These are phyloP conservation scores for Lumnitzera racemosa DNA, from an alignment of 345 rosid species.

Conservation along the genomic window DNA sequence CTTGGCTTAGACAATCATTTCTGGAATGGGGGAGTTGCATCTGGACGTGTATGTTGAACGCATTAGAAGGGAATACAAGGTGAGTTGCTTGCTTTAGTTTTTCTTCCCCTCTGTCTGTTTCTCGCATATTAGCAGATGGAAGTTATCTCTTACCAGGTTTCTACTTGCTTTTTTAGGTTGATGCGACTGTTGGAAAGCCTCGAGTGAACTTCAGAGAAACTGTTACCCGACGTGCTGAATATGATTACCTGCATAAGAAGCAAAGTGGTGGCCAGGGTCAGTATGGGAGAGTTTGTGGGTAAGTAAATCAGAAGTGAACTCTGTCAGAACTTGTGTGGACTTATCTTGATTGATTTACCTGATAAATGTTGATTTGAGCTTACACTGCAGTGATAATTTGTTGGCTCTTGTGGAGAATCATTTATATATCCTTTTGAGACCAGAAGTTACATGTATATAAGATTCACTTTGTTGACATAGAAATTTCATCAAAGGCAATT, in stretches of 20 bases:
- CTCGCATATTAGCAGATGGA: no score
- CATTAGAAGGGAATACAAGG: constrained; percentile 93
- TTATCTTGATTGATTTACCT: not conserved
- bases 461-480: no score
- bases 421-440: no score
- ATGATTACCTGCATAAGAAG: constrained; percentile 96
- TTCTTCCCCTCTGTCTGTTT: not conserved
- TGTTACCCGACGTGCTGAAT: constrained; percentile 76
- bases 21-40: constrained; percentile 99
- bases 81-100: constrained; percentile 15
- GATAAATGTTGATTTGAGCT: not conserved
- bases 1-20: constrained; percentile 73
- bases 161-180: constrained; percentile 41
- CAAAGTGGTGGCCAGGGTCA: constrained; percentile 99
- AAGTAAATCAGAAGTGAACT: constrained; percentile 12
- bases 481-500: no score
- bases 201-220: constrained; percentile 98
- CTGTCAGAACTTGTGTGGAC: not conserved
- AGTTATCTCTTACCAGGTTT: no score
- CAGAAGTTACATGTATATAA: no score
- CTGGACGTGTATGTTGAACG: constrained; percentile 95
- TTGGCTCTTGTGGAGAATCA: no score
- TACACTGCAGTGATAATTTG: not conserved
- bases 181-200: constrained; percentile 96
- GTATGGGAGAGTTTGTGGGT: constrained; percentile 92